Percentiles rank a stretch among this genome's conserved stretches.
These are phyloP conservation scores for Hortiboletus flavorubellus DNA, from an alignment of 768 basidiomycete genomes.

Conservation along the genomic window DNA sequence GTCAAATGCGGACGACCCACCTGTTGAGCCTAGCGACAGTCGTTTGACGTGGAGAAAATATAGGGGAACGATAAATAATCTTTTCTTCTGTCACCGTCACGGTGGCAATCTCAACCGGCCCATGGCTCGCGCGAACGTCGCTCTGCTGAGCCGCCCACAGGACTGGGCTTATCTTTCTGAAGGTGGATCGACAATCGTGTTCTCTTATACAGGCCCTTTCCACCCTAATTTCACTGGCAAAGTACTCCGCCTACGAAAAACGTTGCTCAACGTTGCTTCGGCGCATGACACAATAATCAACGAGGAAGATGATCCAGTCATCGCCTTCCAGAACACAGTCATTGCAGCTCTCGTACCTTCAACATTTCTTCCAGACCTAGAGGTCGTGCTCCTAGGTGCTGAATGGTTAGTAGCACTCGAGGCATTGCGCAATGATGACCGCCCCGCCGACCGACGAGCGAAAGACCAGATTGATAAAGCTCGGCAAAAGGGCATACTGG, in stretches of 20 bases:
- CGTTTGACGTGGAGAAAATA: too few relatives aligned
- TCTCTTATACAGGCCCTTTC: slow-evolving; percentile 66
- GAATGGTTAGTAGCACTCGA: slow-evolving; percentile 62
- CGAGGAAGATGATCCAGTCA: slow-evolving; percentile 37
- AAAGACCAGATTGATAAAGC: slow-evolving; percentile 58
- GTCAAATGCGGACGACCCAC: not conserved
- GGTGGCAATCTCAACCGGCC: not conserved
- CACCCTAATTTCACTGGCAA: slow-evolving; percentile 54
- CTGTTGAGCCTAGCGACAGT: not conserved
- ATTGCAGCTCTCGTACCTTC: slow-evolving; percentile 63
- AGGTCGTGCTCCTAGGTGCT: slow-evolving; percentile 42
- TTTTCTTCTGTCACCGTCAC: not conserved
- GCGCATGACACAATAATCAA: slow-evolving; percentile 25
- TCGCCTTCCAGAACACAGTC: slow-evolving; percentile 60
- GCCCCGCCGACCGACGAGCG: slow-evolving; percentile 55
- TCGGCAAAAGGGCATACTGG: slow-evolving; percentile 60
- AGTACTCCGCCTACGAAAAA: slow-evolving; percentile 78
- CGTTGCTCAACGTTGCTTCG: slow-evolving; percentile 12
- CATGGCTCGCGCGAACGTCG: slow-evolving; percentile 19
- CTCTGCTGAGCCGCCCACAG: slow-evolving; percentile 28
- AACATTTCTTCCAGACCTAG: slow-evolving; percentile 55
- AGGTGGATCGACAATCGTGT: slow-evolving; percentile 90
- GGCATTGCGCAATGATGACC: slow-evolving; percentile 39
- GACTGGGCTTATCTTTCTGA: slow-evolving; percentile 89
- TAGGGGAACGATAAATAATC: too few relatives aligned